These are phyloP conservation scores for Pichia thaimueangensis DNA, from an alignment of 805 yeast genomes.

Conservation along the genomic window DNA sequence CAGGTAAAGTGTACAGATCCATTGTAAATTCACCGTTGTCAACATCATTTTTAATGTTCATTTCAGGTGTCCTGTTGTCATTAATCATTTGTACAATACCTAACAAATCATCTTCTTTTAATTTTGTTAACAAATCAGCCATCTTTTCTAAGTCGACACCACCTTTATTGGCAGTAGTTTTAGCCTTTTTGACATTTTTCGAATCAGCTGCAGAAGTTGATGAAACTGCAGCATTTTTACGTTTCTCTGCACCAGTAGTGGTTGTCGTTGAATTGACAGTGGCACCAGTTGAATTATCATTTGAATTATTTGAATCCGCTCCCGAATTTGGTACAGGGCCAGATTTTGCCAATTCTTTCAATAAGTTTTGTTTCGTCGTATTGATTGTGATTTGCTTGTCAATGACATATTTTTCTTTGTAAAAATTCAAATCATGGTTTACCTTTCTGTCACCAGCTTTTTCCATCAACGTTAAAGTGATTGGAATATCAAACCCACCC, in stretches of 20 bases:
- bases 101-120: slow-evolving; percentile 86
- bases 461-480: slow-evolving; percentile 70
- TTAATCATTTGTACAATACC: slow-evolving; percentile 97
- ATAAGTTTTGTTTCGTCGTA: slow-evolving; percentile 62
- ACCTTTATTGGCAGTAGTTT: slow-evolving; percentile 59
- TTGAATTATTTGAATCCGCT: slow-evolving; percentile 8
- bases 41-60: slow-evolving; percentile 91
- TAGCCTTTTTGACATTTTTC: slow-evolving; percentile 45
- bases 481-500: slow-evolving; percentile 94
- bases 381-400: slow-evolving; percentile 79
- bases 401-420: slow-evolving; percentile 64
- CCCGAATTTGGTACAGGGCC: slow-evolving; percentile 56
- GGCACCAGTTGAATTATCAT: slow-evolving; percentile 15
- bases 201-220: slow-evolving; percentile 26
- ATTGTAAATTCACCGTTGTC: slow-evolving; percentile 97
- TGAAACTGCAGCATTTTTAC: slow-evolving; percentile 21
- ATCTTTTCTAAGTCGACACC: slow-evolving; percentile 81
- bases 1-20: slow-evolving; percentile 92
- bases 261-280: not conserved
- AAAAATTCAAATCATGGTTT: slow-evolving; percentile 84
- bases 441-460: slow-evolving; percentile 84
- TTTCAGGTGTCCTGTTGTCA: slow-evolving; percentile 89
- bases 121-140: slow-evolving; percentile 82
- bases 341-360: slow-evolving; percentile 66
- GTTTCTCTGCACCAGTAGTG: slow-evolving; percentile 20